Evolutionary conservation across 805 yeast genomes (phyloP), one percentile per base, ranked within the genome.

Genomic region (Phaffomyces opuntiae): DNA sequence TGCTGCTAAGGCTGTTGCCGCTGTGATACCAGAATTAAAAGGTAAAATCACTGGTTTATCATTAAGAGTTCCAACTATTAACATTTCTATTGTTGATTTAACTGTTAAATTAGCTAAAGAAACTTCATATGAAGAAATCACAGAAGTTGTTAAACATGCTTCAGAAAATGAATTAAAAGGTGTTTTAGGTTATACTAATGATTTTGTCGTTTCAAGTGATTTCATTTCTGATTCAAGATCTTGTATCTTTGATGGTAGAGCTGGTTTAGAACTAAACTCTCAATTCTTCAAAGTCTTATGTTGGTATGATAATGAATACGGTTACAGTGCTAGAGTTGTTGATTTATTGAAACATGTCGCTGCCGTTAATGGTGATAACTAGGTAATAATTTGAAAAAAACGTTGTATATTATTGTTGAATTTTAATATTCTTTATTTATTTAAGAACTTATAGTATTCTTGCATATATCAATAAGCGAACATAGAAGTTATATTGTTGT

Each of bases 1-100:
- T 81, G 96, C 96, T 63, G 96, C 96, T 65, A 88, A 88, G 83
- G 96, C 96, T 56, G 96, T 88, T 61, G 96, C 96, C 70, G 87
- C 87, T 80, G 96, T 88, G 61, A 83, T 88, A 63, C 96, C 96
- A 56, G 83, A 76, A 63, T 79, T 88, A 63, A 82, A 83, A 73
- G 96, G 96, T 65, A 87, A 87, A 77, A 83, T 88, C 70, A 88
- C 96, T 57, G 96, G 96, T 77, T 77, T 87, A 81, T 81, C 96
- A 53, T 75, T 88, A 73, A 85, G 96, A 75, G 96, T 88, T 53
- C 96, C 96, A 70, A 88, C 96, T 66, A 80, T 80, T 56, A 95
- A 88, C 67, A 95, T 88, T 51, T 88, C 96, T 52, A 93, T 88
- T 63, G 96, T 88, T 62, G 96, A 88, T 70, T 75, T 88, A 72